Conservation (phyloP, 345 rosid species). For the Brassica incana region DNA sequence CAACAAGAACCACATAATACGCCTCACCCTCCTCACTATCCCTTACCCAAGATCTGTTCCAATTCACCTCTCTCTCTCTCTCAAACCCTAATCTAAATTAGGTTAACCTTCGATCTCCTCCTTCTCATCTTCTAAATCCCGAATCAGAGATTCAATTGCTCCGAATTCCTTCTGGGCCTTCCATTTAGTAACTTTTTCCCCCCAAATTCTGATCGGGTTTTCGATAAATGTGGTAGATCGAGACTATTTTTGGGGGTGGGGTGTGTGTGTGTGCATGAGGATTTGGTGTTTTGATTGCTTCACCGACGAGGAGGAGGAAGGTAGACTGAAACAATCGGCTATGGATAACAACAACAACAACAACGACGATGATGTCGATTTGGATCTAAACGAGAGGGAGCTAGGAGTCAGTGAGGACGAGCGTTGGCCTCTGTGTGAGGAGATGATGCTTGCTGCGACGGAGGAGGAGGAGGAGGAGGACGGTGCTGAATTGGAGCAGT, state of each 20-base stretch:
- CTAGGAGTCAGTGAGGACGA: constrained; percentile 12
- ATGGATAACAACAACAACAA: constrained; percentile 46
- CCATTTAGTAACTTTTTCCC: neutral
- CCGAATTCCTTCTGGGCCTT: constrained; percentile 2
- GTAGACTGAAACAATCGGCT: constrained; percentile 25
- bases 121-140: neutral
- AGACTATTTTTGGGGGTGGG: no score
- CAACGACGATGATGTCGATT: constrained; percentile 35
- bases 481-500: neutral
- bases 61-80: neutral
- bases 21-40: neutral
- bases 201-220: neutral
- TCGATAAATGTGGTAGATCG: constrained; percentile 33
- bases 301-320: constrained; percentile 47
- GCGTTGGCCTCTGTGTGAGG: no score
- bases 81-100: neutral
- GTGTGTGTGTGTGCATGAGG: constrained; percentile 78
- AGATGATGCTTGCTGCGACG: neutral
- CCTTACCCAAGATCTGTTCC: neutral
- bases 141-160: neutral
- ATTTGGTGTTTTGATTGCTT: constrained; percentile 83
- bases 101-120: neutral
- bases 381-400: constrained; percentile 37
- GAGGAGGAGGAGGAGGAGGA: neutral
- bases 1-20: neutral